Base-by-base conservation (phyloP, 345 rosid genomes). In the Salix caprea region DNA sequence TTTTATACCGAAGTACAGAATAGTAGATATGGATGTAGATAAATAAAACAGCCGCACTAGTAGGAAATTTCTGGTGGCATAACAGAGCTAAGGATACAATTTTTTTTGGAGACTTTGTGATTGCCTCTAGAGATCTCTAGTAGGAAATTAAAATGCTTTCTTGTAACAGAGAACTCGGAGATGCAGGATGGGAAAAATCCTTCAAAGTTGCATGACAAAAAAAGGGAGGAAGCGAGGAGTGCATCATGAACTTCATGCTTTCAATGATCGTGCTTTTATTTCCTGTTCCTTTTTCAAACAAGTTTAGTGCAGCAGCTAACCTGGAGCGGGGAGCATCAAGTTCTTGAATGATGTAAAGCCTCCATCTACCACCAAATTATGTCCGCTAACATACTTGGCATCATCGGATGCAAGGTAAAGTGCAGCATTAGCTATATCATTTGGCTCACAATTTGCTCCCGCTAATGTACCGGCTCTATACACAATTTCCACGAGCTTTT, bases 281-380 rank as follows among this genome's bases (percentile, higher is more conserved):
- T 60, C 36, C n/a, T 34, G 72, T n/a, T 28, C 30, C 36, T 70
- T 60, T 15, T 3, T 32, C 5, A 40, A 21, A 34, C 7, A 64
- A 67, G 24, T 26, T 75, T 54, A 61, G 69, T 56, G 78, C 60
- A 74, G 62, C 76, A 83, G 76, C 79, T 89, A 73, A 76, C 83
- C 84, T 15, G 91, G 89, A 67, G 84, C 74, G 69, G 92, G 92
- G 23, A 94, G 76, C 32, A 21, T 65, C 68, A 91, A 40, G 69
- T 48, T 83, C 85, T 91, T 94, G 75, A 90, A 83, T 48, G 78
- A 76, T 24, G 97, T 91, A 82, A 92, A 89, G 16, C 97, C 99
- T 80, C 99, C 99, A 80, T 95, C 99, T 10, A 95, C 92, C 71
- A 90, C 93, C 80, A 95, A 77, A 75, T 95, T 95, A 82, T 91